A percentile compares a stretch with the other conserved stretches of the same genome.
Evolutionary conservation across 495 filamentous ascomycete species (phyloP).

Genomic region (Penicillium macrosclerotiorum): DNA sequence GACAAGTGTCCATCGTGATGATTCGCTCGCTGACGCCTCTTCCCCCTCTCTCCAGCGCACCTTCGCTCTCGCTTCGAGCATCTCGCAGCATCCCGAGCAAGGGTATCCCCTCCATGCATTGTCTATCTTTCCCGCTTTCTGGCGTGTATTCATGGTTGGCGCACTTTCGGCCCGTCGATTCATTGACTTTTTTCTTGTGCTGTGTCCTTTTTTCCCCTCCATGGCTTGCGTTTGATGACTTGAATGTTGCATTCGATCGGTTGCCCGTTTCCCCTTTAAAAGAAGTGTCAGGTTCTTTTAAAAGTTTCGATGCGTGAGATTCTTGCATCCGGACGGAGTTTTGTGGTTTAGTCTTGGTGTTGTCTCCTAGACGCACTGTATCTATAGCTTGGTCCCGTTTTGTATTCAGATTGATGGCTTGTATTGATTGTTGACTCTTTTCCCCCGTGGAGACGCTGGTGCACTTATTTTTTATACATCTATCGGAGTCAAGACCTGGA

Average conservation of each 20-base stretch:
- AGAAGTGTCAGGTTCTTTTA: constrained; percentile 1
- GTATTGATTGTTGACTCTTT: background rate
- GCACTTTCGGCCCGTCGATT: background rate
- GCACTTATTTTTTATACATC: background rate
- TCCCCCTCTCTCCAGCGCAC: background rate
- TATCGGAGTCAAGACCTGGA: constrained; percentile 1
- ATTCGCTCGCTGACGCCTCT: background rate
- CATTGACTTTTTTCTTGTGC: background rate
- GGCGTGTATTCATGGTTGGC: background rate
- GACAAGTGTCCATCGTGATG: background rate
- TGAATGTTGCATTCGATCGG: constrained; percentile 15
- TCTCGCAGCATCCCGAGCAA: constrained; percentile 7
- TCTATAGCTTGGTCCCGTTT: too few species aligned
- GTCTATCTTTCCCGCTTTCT: too few species aligned
- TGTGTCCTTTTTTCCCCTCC: background rate
- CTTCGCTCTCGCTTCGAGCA: background rate
- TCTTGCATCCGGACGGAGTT: constrained; percentile 23
- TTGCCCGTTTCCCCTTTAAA: constrained; percentile 9
- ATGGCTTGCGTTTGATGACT: constrained; percentile 8
- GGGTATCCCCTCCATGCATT: constrained; percentile 6
- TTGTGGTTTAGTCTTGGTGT: constrained; percentile 1
- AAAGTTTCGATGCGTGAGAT: constrained; percentile 15
- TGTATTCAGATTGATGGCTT: background rate
- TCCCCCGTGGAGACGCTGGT: background rate
- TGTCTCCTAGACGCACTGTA: too few species aligned